phyloP scores from a whole-genome alignment of 345 rosid species.

The Carallia pectinifolia region DNA sequence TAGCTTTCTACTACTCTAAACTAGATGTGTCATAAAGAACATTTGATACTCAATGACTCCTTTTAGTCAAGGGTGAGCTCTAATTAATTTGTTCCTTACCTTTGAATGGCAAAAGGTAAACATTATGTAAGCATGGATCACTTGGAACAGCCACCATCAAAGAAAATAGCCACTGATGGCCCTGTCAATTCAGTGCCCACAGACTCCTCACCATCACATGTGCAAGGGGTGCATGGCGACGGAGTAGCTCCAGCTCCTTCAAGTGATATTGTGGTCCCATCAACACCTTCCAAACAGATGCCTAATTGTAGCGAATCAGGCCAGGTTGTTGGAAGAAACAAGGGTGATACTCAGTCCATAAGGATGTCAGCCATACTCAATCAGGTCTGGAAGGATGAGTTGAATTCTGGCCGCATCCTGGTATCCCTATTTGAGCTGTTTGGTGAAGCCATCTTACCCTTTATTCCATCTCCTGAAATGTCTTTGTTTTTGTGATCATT shows the following conservation, averaged over 20 bases:
- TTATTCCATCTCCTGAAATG: conserved; percentile 80
- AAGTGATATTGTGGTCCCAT: conserved; percentile 35
- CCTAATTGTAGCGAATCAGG: conserved; percentile 28
- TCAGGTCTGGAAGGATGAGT: conserved; percentile 82
- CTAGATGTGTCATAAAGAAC: background rate
- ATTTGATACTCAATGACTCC: background rate
- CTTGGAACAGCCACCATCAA: conserved; percentile 43
- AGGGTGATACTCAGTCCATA: conserved; percentile 23
- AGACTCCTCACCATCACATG: conserved; percentile 34
- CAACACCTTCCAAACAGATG: conserved; percentile 39
- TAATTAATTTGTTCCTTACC: background rate
- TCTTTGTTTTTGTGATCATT: conserved; percentile 51
- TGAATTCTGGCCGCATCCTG: conserved; percentile 60
- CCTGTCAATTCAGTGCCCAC: conserved; percentile 26
- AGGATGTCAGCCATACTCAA: conserved; percentile 50
- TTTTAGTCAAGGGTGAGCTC: background rate
- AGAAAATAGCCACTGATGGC: conserved; percentile 59
- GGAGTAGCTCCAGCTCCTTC: conserved; percentile 27
- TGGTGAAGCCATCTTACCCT: conserved; percentile 70
- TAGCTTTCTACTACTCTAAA: too few species aligned
- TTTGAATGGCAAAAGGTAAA: conserved; percentile 43
- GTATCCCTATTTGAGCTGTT: conserved; percentile 61
- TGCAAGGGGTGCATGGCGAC: conserved; percentile 50
- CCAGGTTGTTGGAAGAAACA: conserved; percentile 26
- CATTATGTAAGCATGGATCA: conserved; percentile 47